A percentile compares a stretch with the other conserved stretches of the same genome.
phyloP scores from a whole-genome alignment of 352 stramenopile genomes.

The Stramenopiles sp. region DNA sequence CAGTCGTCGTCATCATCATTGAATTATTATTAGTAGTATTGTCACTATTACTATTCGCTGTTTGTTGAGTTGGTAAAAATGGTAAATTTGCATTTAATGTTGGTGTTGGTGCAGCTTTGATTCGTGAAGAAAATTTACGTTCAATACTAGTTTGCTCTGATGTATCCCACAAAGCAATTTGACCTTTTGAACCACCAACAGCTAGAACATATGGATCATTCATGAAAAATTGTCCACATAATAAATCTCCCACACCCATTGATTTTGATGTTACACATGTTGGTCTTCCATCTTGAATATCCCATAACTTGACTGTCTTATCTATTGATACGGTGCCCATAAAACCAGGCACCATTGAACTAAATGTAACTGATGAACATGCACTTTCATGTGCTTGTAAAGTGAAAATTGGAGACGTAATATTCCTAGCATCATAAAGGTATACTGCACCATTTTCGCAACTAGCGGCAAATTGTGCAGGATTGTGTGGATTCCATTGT shows the following conservation, averaged over 20 bases:
- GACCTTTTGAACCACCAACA: slow-evolving; percentile 57
- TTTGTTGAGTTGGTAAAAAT: slow-evolving; percentile 43
- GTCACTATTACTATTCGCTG: slow-evolving; percentile 48
- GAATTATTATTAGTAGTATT: slow-evolving; percentile 39
- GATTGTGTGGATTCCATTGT: slow-evolving; percentile 71
- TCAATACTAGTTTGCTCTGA: slow-evolving; percentile 55
- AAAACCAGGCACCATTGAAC: slow-evolving; percentile 59
- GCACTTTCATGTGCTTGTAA: slow-evolving; percentile 61
- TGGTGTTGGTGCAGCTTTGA: slow-evolving; percentile 23
- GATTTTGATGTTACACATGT: slow-evolving; percentile 61
- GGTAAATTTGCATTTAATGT: slow-evolving; percentile 28
- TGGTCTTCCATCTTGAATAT: slow-evolving; percentile 41
- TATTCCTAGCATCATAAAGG: slow-evolving; percentile 85
- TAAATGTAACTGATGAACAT: slow-evolving; percentile 59
- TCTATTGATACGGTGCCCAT: slow-evolving; percentile 84
- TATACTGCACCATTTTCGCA: slow-evolving; percentile 79
- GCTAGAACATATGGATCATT: slow-evolving; percentile 63
- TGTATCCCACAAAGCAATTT: slow-evolving; percentile 64
- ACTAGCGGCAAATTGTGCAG: slow-evolving; percentile 64
- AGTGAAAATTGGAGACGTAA: slow-evolving; percentile 62
- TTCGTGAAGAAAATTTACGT: slow-evolving; percentile 47
- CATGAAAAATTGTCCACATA: slow-evolving; percentile 62
- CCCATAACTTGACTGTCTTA: slow-evolving; percentile 94
- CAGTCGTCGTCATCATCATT: not conserved
- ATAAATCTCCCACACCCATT: slow-evolving; percentile 72